Evolutionary conservation across 2,329 filamentous ascomycete species (phyloP).

Genomic region (Emydomyces testavorans): DNA sequence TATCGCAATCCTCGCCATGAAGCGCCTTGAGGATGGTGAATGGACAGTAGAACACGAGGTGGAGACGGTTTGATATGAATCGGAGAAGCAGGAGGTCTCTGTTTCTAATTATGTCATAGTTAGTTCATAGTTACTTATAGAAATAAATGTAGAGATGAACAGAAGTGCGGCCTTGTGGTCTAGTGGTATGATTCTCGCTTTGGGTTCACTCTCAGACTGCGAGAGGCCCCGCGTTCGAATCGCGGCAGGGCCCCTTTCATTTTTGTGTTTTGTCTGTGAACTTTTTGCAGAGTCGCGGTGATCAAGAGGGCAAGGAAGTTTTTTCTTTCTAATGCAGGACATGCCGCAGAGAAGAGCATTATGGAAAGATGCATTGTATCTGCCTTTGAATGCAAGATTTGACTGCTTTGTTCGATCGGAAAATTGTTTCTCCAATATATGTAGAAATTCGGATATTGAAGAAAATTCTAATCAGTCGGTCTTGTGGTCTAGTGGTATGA

Average conservation of each 20-base stretch:
- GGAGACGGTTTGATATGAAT: constrained; percentile 1
- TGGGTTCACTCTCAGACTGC: constrained; percentile 20
- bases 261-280: not conserved
- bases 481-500: constrained; percentile 34
- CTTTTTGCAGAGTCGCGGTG: not conserved
- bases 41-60: not conserved
- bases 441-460: no score
- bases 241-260: constrained; percentile 15
- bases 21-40: not conserved
- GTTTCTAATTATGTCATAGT: no score
- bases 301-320: no score
- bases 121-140: no score
- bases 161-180: constrained; percentile 22
- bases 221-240: constrained; percentile 15
- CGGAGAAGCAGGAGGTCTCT: not conserved
- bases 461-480: no score
- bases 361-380: no score
- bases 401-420: no score
- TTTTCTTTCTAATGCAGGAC: no score
- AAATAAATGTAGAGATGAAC: not conserved
- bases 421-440: no score
- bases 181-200: constrained; percentile 37
- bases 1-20: no score
- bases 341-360: no score
- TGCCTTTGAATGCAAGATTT: no score